These are phyloP conservation scores for Trametes pubescens DNA, from an alignment of 1,284 basidiomycete genomes.

Conservation along the genomic window DNA sequence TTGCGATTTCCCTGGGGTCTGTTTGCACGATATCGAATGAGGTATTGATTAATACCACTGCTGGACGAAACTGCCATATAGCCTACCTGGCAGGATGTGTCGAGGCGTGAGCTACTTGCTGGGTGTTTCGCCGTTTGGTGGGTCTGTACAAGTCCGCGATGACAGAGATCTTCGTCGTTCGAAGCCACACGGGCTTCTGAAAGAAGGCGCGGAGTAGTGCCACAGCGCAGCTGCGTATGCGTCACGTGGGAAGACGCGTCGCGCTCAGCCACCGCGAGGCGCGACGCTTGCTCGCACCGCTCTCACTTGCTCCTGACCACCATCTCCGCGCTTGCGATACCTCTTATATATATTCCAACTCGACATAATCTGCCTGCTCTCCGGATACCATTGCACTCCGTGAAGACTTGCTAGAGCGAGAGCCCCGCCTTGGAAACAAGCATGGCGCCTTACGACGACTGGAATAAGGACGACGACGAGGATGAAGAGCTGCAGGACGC, in stretches of 20 bases:
- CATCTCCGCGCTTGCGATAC: neutral
- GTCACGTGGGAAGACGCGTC: conserved; percentile 33
- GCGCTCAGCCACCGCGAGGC: conserved; percentile 21
- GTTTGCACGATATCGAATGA: too few relatives aligned
- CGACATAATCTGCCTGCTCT: neutral
- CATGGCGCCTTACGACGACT: conserved; percentile 74
- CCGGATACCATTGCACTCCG: neutral
- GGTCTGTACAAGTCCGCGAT: conserved; percentile 6
- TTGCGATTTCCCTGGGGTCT: too few relatives aligned
- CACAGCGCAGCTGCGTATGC: conserved; percentile 11
- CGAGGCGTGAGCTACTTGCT: too few relatives aligned
- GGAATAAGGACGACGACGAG: conserved; percentile 78
- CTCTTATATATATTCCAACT: neutral
- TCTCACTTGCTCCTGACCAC: neutral
- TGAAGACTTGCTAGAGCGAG: neutral
- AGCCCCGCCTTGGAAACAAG: neutral
- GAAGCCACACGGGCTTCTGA: neutral
- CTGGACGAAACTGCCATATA: too few relatives aligned
- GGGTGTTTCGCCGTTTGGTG: neutral
- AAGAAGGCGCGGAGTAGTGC: neutral
- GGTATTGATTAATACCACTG: too few relatives aligned
- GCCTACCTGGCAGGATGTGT: too few relatives aligned
- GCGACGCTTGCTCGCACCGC: conserved; percentile 3
- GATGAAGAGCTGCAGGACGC: conserved; percentile 79
- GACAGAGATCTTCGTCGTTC: neutral